Conservation (phyloP, 225 moss, liverwort and hornwort genomes). For the Asterella californica region DNA sequence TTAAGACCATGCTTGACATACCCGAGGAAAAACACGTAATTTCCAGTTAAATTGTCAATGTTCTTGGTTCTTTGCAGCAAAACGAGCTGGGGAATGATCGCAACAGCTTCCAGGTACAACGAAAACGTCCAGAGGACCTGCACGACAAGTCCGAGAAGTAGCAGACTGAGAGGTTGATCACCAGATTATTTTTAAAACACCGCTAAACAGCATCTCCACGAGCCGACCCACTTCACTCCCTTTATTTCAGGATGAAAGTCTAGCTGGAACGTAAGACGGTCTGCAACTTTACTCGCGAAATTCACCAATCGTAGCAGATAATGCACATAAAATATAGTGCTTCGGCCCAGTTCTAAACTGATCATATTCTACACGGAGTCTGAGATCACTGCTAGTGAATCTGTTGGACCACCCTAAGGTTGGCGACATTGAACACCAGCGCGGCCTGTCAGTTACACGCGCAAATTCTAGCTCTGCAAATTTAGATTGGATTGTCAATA, state of each 20-base stretch:
- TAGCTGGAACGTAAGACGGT: not conserved
- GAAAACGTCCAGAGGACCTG: conserved; percentile 94
- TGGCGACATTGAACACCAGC: not conserved
- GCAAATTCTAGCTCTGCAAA: not conserved
- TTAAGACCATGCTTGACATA: conserved; percentile 21
- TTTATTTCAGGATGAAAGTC: too few species aligned
- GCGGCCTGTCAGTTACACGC: not conserved
- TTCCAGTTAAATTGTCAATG: conserved; percentile 86
- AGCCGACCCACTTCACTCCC: too few species aligned
- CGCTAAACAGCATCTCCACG: too few species aligned
- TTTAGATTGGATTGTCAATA: not conserved
- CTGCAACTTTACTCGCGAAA: too few species aligned
- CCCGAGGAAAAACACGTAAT: conserved; percentile 95
- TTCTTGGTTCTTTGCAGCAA: conserved; percentile 82
- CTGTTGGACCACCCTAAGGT: not conserved
- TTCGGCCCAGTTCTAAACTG: not conserved
- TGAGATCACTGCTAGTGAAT: not conserved
- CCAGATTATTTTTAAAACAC: not conserved
- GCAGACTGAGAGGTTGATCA: not conserved
- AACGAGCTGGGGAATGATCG: conserved; percentile 88
- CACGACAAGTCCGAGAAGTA: not conserved
- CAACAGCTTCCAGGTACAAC: conserved; percentile 89
- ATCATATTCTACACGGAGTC: not conserved
- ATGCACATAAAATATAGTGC: not conserved
- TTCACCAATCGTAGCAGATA: not conserved